Evolutionary conservation across 1,139 yeast genomes (phyloP).

Genomic region (Protomyces inouyei): DNA sequence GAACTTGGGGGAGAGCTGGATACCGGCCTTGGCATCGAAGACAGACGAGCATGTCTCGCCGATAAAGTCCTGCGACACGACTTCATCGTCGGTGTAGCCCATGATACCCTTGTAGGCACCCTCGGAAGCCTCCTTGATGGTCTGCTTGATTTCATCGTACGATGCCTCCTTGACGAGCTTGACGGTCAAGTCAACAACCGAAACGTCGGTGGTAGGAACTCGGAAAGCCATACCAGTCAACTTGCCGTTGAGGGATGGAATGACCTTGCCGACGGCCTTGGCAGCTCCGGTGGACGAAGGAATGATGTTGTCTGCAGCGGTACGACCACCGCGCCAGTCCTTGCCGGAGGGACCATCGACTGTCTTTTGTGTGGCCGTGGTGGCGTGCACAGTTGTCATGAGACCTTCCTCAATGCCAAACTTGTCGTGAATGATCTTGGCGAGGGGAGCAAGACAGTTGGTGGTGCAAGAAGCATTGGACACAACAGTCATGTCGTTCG

Average conservation of each 20-base stretch:
- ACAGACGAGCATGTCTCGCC: slow-evolving; percentile 73
- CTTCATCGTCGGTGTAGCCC: slow-evolving; percentile 83
- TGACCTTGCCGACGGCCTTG: slow-evolving; percentile 87
- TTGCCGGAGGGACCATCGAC: slow-evolving; percentile 89
- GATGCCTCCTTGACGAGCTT: slow-evolving; percentile 65
- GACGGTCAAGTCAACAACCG: slow-evolving; percentile 69
- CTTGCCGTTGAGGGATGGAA: slow-evolving; percentile 82
- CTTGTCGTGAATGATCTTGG: slow-evolving; percentile 72
- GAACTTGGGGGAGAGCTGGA: slow-evolving; percentile 72
- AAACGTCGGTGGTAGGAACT: slow-evolving; percentile 82
- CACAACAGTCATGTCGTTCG: slow-evolving; percentile 62
- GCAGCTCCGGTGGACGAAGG: slow-evolving; percentile 93
- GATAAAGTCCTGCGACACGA: slow-evolving; percentile 78
- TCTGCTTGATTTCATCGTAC: slow-evolving; percentile 69
- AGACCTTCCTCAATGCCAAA: slow-evolving; percentile 82
- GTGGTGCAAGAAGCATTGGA: slow-evolving; percentile 90
- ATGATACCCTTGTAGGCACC: slow-evolving; percentile 71
- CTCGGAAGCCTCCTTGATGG: slow-evolving; percentile 60
- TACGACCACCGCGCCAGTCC: slow-evolving; percentile 95
- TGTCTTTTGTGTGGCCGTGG: slow-evolving; percentile 86
- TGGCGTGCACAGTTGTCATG: slow-evolving; percentile 88
- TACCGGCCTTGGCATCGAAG: slow-evolving; percentile 83
- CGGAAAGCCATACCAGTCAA: slow-evolving; percentile 85
- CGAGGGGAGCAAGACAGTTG: slow-evolving; percentile 84
- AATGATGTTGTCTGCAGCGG: slow-evolving; percentile 84